Evolutionary conservation across 805 yeast genomes (phyloP), one percentile per base, ranked within the genome.

Genomic region (Pichia rugopelliculosa): DNA sequence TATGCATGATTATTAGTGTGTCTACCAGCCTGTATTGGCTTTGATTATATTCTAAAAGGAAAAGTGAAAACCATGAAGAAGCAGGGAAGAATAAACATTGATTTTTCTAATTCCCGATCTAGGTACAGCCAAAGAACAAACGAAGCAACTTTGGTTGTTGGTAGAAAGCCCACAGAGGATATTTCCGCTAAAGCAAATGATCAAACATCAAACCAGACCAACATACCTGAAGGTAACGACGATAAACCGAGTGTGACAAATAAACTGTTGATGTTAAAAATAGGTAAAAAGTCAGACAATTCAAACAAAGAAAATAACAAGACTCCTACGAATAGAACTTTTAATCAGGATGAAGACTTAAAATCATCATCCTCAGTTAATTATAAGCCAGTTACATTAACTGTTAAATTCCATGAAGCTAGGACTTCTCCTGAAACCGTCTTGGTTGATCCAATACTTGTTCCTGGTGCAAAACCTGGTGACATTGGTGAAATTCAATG

Each of bases 401-500:
- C 74, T 6, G 80, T 66, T 13, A 56, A 59, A 72, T 74, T 86
- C 55, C 97, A 90, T 59, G 96, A 89, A 52, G 55, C 76, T 4
- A 66, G 87, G 22, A 69, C 75, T 0, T 77, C 81, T 1, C 39
- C 68, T 1, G 81, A 80, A 34, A 78, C 77, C 34, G 85, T 89
- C 2, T 61, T 84, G 41, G 58, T 89, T 1, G 90, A 87, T 58
- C 64, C 80, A 18, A 58, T 69, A 0, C 66, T 77, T 4, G 53
- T 87, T 0, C 84, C 87, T 0, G 84, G 83, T 0, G 76, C 86
- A 1, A 69, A 70, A 46, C 79, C 73, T n/a, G 96, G 95, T 17
- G 87, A 84, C 57, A 65, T 87, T 8, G 90, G 87, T 21, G 95
- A 87, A 61, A 57, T 85, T 39, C 75, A 71, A 52, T 73, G 81